Percentiles rank a stretch among this genome's conserved stretches.
Conservation (phyloP, 1,284 basidiomycete species). For the Cryptococcus depauperatus region DNA sequence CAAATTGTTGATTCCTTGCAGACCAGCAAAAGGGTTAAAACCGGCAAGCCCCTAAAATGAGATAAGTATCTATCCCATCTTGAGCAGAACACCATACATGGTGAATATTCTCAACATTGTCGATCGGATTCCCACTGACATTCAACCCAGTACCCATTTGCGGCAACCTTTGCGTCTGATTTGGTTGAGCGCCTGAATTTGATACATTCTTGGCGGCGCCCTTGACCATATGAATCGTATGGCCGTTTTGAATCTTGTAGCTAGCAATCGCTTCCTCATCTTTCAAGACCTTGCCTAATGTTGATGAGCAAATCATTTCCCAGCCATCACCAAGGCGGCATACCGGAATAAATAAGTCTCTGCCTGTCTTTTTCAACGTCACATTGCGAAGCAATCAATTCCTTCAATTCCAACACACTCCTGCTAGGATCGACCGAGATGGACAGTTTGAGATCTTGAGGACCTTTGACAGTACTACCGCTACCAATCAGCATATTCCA, state of each 20-base stretch:
- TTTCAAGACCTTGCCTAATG: slow-evolving; percentile 51
- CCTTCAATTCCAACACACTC: slow-evolving; percentile 74
- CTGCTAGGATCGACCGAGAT: slow-evolving; percentile 63
- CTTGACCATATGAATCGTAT: slow-evolving; percentile 92
- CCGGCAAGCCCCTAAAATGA: slow-evolving; percentile 45
- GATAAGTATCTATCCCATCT: neutral
- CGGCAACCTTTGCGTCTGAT: slow-evolving; percentile 50
- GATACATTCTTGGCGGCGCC: slow-evolving; percentile 57
- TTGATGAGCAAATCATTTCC: neutral
- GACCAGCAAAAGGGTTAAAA: slow-evolving; percentile 76
- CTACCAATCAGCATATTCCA: neutral
- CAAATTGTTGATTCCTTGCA: slow-evolving; percentile 63
- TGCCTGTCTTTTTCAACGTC: slow-evolving; percentile 79
- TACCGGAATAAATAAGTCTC: slow-evolving; percentile 78
- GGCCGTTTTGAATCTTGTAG: slow-evolving; percentile 76
- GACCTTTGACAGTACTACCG: slow-evolving; percentile 53
- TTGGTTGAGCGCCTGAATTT: slow-evolving; percentile 12
- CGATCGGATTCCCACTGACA: slow-evolving; percentile 50
- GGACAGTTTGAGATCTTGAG: slow-evolving; percentile 80
- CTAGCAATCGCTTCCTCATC: slow-evolving; percentile 71
- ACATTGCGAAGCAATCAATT: slow-evolving; percentile 69
- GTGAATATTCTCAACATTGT: slow-evolving; percentile 46
- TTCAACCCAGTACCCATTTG: slow-evolving; percentile 78
- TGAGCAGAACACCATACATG: slow-evolving; percentile 25
- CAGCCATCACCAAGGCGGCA: neutral